Percentiles rank a stretch among this genome's conserved stretches.
These are phyloP conservation scores for Tolypocladium inflatum DNA, from an alignment of 2,329 filamentous ascomycete species.

Conservation along the genomic window DNA sequence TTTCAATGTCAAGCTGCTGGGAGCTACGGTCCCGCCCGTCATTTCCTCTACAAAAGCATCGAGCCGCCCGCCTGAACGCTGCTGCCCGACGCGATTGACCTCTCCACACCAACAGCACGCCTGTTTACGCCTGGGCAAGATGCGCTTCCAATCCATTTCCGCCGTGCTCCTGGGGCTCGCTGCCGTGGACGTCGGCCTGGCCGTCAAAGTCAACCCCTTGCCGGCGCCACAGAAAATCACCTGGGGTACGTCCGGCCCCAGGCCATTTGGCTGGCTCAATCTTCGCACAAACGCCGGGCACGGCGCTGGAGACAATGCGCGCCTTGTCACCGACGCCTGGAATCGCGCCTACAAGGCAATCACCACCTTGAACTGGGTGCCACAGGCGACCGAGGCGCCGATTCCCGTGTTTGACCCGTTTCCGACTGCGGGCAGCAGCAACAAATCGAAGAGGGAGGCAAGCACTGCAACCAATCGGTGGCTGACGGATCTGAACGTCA, in stretches of 20 bases:
- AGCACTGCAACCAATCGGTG: conserved; percentile 5
- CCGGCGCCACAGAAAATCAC: conserved; percentile 14
- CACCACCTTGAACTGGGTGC: conserved; percentile 40
- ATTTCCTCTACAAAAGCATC: not conserved
- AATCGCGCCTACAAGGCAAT: conserved; percentile 38
- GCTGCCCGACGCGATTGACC: not conserved
- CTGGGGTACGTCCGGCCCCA: conserved; percentile 15
- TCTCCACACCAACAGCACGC: not conserved
- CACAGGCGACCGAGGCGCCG: conserved; percentile 41
- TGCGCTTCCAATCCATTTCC: not conserved
- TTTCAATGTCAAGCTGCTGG: not conserved
- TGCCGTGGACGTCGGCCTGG: conserved; percentile 2
- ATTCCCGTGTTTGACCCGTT: conserved; percentile 40
- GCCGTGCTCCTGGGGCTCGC: not conserved
- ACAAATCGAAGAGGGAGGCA: conserved; percentile 16
- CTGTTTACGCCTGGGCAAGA: not conserved
- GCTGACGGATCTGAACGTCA: conserved; percentile 34
- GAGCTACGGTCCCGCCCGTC: not conserved
- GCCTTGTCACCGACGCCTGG: conserved; percentile 35
- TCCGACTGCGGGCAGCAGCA: conserved; percentile 26
- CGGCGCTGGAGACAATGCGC: conserved; percentile 5
- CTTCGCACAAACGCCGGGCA: conserved; percentile 8
- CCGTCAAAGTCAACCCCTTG: conserved; percentile 16
- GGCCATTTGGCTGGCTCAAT: conserved; percentile 7
- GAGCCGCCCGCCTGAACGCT: not conserved